Evolutionary conservation across 345 rosid genomes (phyloP).

Genomic region (Ceriops zippeliana): DNA sequence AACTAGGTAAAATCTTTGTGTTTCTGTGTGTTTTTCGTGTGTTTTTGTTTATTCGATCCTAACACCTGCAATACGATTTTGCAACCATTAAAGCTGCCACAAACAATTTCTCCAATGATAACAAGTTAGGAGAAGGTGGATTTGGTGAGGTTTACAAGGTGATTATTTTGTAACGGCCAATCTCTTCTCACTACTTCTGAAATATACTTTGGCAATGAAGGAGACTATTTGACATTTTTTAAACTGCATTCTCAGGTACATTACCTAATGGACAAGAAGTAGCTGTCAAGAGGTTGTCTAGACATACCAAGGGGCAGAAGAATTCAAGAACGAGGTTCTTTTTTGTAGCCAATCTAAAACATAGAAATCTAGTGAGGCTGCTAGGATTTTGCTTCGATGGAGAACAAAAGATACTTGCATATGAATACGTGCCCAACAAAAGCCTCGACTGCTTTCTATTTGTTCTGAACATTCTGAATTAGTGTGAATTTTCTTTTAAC

Average conservation of each 20-base stretch:
- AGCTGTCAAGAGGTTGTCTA: slow-evolving; percentile 50
- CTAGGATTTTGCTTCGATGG: slow-evolving; percentile 46
- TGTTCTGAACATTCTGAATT: slow-evolving; percentile 14
- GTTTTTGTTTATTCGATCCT: no score
- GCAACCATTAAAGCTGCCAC: slow-evolving; percentile 41
- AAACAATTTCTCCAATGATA: slow-evolving; percentile 42
- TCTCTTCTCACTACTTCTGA: no score
- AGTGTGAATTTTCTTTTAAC: not conserved
- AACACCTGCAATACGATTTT: slow-evolving; percentile 35
- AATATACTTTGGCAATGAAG: no score
- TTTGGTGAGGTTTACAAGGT: slow-evolving; percentile 70
- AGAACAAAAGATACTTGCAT: slow-evolving; percentile 46
- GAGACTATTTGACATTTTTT: no score
- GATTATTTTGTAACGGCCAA: not conserved
- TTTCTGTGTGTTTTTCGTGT: no score
- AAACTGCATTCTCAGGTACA: slow-evolving; percentile 24
- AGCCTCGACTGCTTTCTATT: slow-evolving; percentile 43
- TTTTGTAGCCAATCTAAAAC: slow-evolving; percentile 46
- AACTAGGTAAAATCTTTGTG: no score
- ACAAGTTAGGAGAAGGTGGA: slow-evolving; percentile 70
- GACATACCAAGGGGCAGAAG: slow-evolving; percentile 34
- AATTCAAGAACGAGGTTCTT: slow-evolving; percentile 47
- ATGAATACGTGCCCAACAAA: slow-evolving; percentile 44
- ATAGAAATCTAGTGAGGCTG: slow-evolving; percentile 44
- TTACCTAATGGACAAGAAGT: slow-evolving; percentile 32